Evolutionary conservation across 2,329 filamentous ascomycete genomes (phyloP).

Genomic region (Pyricularia grisea): DNA sequence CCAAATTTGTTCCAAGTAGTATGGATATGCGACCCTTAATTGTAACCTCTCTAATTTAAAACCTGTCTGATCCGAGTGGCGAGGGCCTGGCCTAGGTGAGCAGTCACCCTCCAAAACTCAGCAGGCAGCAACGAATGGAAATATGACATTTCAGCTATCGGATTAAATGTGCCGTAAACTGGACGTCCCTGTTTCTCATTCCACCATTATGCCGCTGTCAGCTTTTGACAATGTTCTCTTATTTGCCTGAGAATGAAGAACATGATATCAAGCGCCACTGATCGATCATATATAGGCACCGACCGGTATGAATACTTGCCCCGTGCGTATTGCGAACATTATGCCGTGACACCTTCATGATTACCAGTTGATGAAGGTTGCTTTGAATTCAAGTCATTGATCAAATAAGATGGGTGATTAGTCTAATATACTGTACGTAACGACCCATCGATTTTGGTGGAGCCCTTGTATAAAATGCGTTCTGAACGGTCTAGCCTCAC

Average conservation of each 20-base stretch:
- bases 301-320: neutral
- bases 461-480: no score
- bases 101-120: neutral
- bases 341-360: neutral
- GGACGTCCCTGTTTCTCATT: neutral
- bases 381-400: neutral
- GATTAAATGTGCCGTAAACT: neutral
- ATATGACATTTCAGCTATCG: neutral
- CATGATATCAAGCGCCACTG: neutral
- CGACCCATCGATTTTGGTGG: no score
- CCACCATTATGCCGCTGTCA: neutral
- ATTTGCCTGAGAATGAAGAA: neutral
- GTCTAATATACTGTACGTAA: no score
- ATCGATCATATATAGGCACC: neutral
- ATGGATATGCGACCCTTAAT: neutral
- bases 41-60: neutral
- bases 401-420: neutral
- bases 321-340: neutral
- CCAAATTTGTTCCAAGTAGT: neutral
- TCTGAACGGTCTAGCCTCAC: neutral
- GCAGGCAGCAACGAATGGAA: neutral
- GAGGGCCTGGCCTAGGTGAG: neutral
- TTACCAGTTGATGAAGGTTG: neutral
- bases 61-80: neutral
- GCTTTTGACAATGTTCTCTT: neutral